Base-by-base conservation (phyloP, 139 green algal species). In the Chlorella vulgaris region DNA sequence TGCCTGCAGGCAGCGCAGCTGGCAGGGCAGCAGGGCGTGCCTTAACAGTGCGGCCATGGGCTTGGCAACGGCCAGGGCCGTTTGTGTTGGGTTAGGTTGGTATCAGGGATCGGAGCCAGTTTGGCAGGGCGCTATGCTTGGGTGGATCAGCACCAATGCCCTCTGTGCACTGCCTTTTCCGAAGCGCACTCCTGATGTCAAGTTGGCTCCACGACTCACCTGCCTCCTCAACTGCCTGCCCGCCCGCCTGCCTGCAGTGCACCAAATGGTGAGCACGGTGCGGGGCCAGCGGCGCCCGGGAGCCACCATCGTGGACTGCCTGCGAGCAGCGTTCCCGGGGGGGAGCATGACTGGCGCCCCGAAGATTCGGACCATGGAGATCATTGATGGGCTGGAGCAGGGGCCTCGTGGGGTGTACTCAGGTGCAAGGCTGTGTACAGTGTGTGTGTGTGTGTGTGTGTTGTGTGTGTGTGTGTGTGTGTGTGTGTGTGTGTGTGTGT, bases 271-370 rank as follows among this genome's bases (percentile, higher is more conserved):
- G 69, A 96, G 89, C 83, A 98, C 96, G 4, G 92, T 99, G 70
- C 78, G 90, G 31, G 96, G 96, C 5, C 70, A 90, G 71, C 81
- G 88, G 29, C 78, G 84, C 3, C 53, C 40, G 22, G 60, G 21
- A 1, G 58, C 61, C 24, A 55, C 58, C 43, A 24, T 86, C 0
- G 83, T 96, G 10, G 92, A 96, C 51, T 93, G 87, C 75, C 81
- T 99, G 2, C 79, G 88, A 0, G 94, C 95, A 19, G 91, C 94
- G 29, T 99, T 99, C 76, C 97, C 97, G 0, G 95, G 93, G 0
- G 97, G 97, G 7, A 96, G 89, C 83, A 99, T 99, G 97, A 99
- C 97, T 3, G 97, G 94, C 50, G 90, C 84, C n/a, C 94, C 94
- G 35, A 96, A 98, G 85, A 69, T 96, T 35, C 88, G 93, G 7